Evolutionary conservation across 768 basidiomycete species (phyloP).

Genomic region (Lactifluus rugatus): DNA sequence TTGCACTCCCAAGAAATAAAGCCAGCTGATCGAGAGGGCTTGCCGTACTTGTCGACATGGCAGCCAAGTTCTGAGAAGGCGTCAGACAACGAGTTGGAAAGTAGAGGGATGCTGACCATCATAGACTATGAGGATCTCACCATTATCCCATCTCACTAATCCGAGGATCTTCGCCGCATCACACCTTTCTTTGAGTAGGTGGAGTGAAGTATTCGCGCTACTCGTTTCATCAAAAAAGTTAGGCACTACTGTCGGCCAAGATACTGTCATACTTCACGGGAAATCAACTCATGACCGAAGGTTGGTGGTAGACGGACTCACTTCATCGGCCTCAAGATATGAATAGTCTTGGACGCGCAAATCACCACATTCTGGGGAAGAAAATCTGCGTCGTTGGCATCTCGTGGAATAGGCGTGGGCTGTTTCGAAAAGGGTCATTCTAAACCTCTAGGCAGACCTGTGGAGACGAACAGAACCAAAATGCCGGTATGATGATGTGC

Average conservation of each 20-base stretch:
- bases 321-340: constrained; percentile 61
- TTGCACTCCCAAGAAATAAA: constrained; percentile 76
- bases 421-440: constrained; percentile 23
- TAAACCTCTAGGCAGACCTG: background rate
- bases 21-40: constrained; percentile 47
- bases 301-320: constrained; percentile 27
- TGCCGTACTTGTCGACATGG: constrained; percentile 63
- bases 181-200: constrained; percentile 48
- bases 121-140: constrained; percentile 62
- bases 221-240: constrained; percentile 38
- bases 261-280: constrained; percentile 31
- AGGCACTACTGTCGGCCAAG: constrained; percentile 43
- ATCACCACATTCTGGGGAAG: constrained; percentile 57
- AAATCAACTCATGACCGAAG: background rate
- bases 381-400: constrained; percentile 50
- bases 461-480: constrained; percentile 51
- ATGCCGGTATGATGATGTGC: constrained; percentile 40
- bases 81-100: background rate
- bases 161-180: constrained; percentile 57
- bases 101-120: constrained; percentile 42
- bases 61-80: constrained; percentile 54
- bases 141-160: constrained; percentile 42
- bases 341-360: constrained; percentile 52
- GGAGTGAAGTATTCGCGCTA: constrained; percentile 30
- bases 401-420: constrained; percentile 64